phyloP scores from a whole-genome alignment of 208 protist species.

The Leishmania turanica region DNA sequence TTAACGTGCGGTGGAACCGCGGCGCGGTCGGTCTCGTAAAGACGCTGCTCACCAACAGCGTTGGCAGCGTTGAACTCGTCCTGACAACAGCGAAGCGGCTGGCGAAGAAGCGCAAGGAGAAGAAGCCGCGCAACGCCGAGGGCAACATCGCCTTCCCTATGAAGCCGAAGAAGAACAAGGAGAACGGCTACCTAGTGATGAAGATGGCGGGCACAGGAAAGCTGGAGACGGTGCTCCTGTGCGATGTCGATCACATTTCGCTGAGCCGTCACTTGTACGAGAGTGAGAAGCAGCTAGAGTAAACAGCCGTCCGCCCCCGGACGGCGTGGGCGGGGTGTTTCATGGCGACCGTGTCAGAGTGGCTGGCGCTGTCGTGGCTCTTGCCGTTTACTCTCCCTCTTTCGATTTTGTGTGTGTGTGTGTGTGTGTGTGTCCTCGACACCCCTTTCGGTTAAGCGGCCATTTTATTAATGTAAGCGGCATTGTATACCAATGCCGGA shows the following conservation, averaged over 20 bases:
- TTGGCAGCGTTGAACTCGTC: conserved; percentile 54
- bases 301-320: neutral
- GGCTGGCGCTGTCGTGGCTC: neutral
- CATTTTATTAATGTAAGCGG: neutral
- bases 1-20: conserved; percentile 70
- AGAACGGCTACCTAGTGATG: conserved; percentile 64
- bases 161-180: conserved; percentile 36
- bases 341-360: too few relatives aligned
- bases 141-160: conserved; percentile 68
- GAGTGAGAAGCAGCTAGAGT: conserved; percentile 38
- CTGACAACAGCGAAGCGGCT: conserved; percentile 72
- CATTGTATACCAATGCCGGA: too few relatives aligned
- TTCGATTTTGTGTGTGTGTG: neutral
- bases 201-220: conserved; percentile 55
- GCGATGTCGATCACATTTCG: conserved; percentile 55
- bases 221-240: conserved; percentile 41
- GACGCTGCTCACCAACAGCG: conserved; percentile 53
- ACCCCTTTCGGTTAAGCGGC: neutral
- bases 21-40: conserved; percentile 45
- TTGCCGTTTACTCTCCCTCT: neutral
- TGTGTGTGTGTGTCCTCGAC: neutral
- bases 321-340: neutral
- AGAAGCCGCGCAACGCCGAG: conserved; percentile 47
- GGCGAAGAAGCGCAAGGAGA: conserved; percentile 59
- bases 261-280: conserved; percentile 83